Base-by-base conservation (phyloP, 192 early-diverging fungal genomes). In the Chytriomyces sp. region DNA sequence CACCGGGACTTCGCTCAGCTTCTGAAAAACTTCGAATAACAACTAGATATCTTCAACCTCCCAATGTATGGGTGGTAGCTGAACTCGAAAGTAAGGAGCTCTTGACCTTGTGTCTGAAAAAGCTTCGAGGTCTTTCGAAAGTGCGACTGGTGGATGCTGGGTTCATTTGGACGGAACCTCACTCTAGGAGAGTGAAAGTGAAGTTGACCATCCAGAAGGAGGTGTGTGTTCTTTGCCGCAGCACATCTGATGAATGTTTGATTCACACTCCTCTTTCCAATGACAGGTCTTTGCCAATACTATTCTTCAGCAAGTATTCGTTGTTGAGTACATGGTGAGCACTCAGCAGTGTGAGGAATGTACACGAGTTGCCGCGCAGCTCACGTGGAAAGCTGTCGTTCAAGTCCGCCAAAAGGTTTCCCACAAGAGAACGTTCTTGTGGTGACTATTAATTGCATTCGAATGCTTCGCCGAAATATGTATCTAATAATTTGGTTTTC, bases 181-280 rank as follows among this genome's bases (percentile, higher is more conserved):
- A 94, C 77, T 95, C 94, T 63, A 88, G 91, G 71, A 86, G 97
- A 79, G 86, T 99, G 86, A 97, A 98, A 85, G 93, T 98, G 77
- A 97, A 98, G 86, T 85, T 99, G 81, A 96, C 97, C 7, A 98
- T 99, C 74, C 97, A 99, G 83, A 99, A 99, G 82, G 97, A 99
- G 83, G 93, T 90, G 63, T 50, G 78, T 72, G 28, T 50, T 9
- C 35, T 9, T 67, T 60, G 10, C 45, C 5, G 50, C 35, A 35
- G 35, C 35, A 35, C 35, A 35, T 35, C 35, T 35, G 35, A 35
- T 35, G 35, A 35, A 35, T 35, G 35, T 35, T 35, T 35, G 35
- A 35, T 35, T 35, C 35, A 35, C 35, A 35, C 35, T 35, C 35
- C 35, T 35, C 35, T 35, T 35, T 35, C 35, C 35, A 4, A 35